These are phyloP conservation scores for Sarocladium kiliense DNA, from an alignment of 2,329 filamentous ascomycete genomes.

Conservation along the genomic window DNA sequence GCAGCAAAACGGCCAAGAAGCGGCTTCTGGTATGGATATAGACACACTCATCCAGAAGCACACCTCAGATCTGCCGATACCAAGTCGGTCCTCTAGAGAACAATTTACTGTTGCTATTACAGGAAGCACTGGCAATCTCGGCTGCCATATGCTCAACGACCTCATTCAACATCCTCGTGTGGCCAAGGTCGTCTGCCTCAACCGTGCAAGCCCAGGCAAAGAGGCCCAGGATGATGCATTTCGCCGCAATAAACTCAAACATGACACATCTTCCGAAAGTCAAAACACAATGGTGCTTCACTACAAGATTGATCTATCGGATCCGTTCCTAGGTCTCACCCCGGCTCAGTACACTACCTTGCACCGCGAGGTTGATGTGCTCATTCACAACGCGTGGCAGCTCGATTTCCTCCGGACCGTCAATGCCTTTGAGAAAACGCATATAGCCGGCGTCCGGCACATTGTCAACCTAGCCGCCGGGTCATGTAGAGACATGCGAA, in stretches of 20 bases:
- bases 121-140: constrained; percentile 83
- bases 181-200: constrained; percentile 19
- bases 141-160: constrained; percentile 60
- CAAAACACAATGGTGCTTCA: background rate
- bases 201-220: constrained; percentile 14
- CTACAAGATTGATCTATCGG: constrained; percentile 11
- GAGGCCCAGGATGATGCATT: background rate
- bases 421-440: constrained; percentile 24
- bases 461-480: constrained; percentile 37
- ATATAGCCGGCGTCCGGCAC: constrained; percentile 44
- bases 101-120: constrained; percentile 71
- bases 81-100: constrained; percentile 20
- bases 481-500: constrained; percentile 27
- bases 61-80: constrained; percentile 19
- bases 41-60: constrained; percentile 21
- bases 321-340: constrained; percentile 8
- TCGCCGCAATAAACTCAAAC: background rate
- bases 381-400: constrained; percentile 14
- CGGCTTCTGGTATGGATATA: constrained; percentile 10
- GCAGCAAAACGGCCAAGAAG: constrained; percentile 12
- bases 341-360: constrained; percentile 9
- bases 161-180: constrained; percentile 17
- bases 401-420: constrained; percentile 11
- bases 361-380: constrained; percentile 7
- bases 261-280: background rate